Evolutionary conservation across 2,329 filamentous ascomycete species (phyloP), one percentile per base, ranked within the genome.

Genomic region (Calonectria henricotiae): DNA sequence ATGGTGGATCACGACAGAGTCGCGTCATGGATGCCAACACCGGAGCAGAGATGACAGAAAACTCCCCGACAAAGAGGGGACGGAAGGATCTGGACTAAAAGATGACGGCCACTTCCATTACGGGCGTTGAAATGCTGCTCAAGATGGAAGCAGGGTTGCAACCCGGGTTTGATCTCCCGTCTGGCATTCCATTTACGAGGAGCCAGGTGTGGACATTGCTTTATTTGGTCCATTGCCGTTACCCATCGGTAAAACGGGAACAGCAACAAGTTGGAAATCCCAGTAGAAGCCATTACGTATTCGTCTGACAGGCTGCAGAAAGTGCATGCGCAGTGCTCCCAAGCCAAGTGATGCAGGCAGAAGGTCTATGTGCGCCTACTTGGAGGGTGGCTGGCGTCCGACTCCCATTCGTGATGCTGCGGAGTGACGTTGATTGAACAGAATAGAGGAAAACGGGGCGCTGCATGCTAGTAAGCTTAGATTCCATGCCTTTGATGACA

Each of bases 11-110:
- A 23, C 35, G 11, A 58, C 35, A 58, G 20, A 2, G 32, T 58
- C 51, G 51, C 51, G 51, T 58, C 51, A 58, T 58, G 51, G 51
- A 58, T 58, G 51, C 51, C 20, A 25, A 15, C 51, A 39, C 39
- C 51, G 51, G 32, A 58, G 13, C 51, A 58, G 13, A 25, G 8
- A 6, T 3, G 8, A n/a, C 20, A 46, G 11, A 11, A 20, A 46
- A 11, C 27, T 30, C 1, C 27, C 27, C 27, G 27, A 7, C 27
- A 11, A 37, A 37, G 3, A 37, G 35, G 12, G 9, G 35, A 3
- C 35, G 43, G 15, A 23, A 23, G 20, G 37, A 2, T 15, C 32
- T 58, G 51, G 17, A 30, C 13, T 1, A 30, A 7, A 7, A 30
- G 27, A 37, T 15, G n/a, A 3, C 32, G 32, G 32, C 20, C 51